These are phyloP conservation scores for Hanseniaspora jakobsenii DNA, from an alignment of 805 yeast genomes.

Conservation along the genomic window DNA sequence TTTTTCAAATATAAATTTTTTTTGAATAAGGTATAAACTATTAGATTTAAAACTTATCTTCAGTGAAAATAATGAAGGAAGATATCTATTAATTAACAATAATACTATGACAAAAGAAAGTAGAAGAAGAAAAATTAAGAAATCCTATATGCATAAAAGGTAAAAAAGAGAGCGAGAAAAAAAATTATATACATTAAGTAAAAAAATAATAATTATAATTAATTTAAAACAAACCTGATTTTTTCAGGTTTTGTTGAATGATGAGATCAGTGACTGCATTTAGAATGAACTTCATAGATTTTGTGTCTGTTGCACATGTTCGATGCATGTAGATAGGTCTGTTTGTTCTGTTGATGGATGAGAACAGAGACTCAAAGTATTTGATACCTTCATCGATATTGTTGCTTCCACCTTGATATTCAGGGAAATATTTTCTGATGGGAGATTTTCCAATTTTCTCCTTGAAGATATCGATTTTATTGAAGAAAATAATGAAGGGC, in stretches of 20 bases:
- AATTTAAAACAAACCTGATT: constrained; percentile 54
- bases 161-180: not conserved
- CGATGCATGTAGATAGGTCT: constrained; percentile 79
- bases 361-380: constrained; percentile 58
- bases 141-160: no score
- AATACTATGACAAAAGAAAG: no score
- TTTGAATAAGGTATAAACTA: no score
- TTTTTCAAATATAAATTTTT: no score
- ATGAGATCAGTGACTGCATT: constrained; percentile 88
- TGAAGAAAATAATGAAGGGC: constrained; percentile 78
- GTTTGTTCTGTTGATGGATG: constrained; percentile 48
- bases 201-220: not conserved
- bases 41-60: no score
- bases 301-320: constrained; percentile 91
- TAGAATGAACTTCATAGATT: constrained; percentile 78
- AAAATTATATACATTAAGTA: not conserved
- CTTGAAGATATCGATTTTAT: constrained; percentile 74
- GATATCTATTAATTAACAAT: no score
- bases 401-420: constrained; percentile 52
- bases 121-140: no score
- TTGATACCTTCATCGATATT: constrained; percentile 55
- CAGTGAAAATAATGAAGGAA: no score
- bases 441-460: constrained; percentile 57
- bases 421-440: constrained; percentile 63
- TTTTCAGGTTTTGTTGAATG: constrained; percentile 66